These are phyloP conservation scores for Circinella minor DNA, from an alignment of 371 early-diverging fungal genomes.

Conservation along the genomic window DNA sequence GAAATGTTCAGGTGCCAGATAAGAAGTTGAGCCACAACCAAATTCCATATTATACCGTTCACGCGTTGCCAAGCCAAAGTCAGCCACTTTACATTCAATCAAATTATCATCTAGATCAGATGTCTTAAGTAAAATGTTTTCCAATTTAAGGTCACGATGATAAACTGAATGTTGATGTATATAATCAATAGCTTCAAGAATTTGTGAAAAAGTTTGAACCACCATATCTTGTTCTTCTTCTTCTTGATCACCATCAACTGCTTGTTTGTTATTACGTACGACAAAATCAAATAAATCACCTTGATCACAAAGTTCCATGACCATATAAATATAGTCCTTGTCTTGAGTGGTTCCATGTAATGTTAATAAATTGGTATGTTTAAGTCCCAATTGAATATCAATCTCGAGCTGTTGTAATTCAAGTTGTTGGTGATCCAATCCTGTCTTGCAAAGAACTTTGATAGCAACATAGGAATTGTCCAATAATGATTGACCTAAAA, in stretches of 20 bases:
- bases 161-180: constrained; percentile 62
- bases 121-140: constrained; percentile 69
- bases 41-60: constrained; percentile 72
- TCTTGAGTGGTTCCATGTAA: constrained; percentile 60
- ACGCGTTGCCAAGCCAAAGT: constrained; percentile 86
- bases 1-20: constrained; percentile 70
- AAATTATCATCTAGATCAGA: constrained; percentile 35
- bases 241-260: too few relatives aligned
- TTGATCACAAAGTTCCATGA: constrained; percentile 68
- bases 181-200: constrained; percentile 60
- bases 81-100: constrained; percentile 74
- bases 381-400: constrained; percentile 69
- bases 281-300: constrained; percentile 71
- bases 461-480: constrained; percentile 64
- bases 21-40: constrained; percentile 80
- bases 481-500: constrained; percentile 52
- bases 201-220: constrained; percentile 54
- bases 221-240: constrained; percentile 30
- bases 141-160: constrained; percentile 83
- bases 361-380: constrained; percentile 71
- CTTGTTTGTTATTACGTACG: constrained; percentile 34
- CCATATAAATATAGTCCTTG: constrained; percentile 55
- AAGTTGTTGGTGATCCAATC: constrained; percentile 62
- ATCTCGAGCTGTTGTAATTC: constrained; percentile 77
- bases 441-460: constrained; percentile 73